Base-by-base conservation (phyloP, 163 green algal genomes). In the Volvox carteri region DNA sequence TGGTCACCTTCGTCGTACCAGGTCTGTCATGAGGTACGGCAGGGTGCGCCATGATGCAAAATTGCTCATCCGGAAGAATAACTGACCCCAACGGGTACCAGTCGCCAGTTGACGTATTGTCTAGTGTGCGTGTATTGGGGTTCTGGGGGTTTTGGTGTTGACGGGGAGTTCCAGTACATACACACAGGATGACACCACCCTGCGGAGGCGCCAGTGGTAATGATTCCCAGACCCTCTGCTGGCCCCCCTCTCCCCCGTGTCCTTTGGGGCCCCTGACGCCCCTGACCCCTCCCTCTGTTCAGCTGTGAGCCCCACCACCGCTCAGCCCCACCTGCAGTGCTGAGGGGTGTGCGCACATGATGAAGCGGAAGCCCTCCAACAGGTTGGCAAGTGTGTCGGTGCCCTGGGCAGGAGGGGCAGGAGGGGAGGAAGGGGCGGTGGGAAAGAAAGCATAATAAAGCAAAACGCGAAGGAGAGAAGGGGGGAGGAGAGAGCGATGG, bases 301-400 rank as follows among this genome's bases (percentile, higher is more conserved):
- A 78, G 60, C 28, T 37, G 60, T 2, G 60, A 6, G 11, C 3
- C 68, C 21, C 72, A 2, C 28, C 14, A 30, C n/a, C n/a, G n/a
- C n/a, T 50, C 44, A 48, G 33, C 35, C 85, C 1, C 62, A 91
- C 85, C 88, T 93, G 89, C 75, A 94, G 91, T 39, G 89, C 90
- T 23, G 75, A 70, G 39, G 91, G 84, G 33, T 81, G 87, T 0
- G 88, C 80, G 50, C 86, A 92, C 74, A 94, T 54, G 23, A 89
- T 76, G 79, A 90, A 93, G n/a, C 90, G 73, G 62, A 94, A 90
- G 60, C 92, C 90, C 87, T 94, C 92, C 50, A 94, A 39, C 79
- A 94, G 85, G 33, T 87, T 93, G 25, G 86, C 87, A 16, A 94
- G 83, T 18, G 84, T 92, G 89, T 92, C 88, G 28, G 88, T 92